Percentiles rank a stretch among this genome's conserved stretches.
These are phyloP conservation scores for Amylocarpus encephaloides DNA, from an alignment of 2,329 filamentous ascomycete genomes.

Conservation along the genomic window DNA sequence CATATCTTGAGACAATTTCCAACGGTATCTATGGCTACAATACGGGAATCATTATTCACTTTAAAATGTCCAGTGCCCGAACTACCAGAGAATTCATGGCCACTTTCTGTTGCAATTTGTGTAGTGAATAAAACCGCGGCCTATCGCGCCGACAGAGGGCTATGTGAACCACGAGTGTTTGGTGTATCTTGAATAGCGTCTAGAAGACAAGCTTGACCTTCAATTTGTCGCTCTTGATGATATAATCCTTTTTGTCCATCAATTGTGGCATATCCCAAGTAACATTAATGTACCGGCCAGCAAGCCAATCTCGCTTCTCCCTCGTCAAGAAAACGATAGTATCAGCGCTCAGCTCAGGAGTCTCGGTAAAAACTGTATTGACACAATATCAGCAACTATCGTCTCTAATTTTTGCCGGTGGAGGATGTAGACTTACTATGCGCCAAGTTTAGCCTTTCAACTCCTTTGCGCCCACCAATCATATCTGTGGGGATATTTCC, in stretches of 20 bases:
- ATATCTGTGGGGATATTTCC: conserved; percentile 27
- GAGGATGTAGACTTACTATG: conserved; percentile 8
- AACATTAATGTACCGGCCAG: conserved; percentile 38
- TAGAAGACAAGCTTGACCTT: conserved; percentile 28
- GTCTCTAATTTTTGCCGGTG: background rate
- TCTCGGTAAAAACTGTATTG: conserved; percentile 32
- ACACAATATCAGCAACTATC: conserved; percentile 23
- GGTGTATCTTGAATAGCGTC: too few species aligned
- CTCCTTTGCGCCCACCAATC: conserved; percentile 11
- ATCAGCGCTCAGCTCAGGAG: conserved; percentile 35
- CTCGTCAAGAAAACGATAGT: conserved; percentile 38
- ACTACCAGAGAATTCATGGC: too few species aligned
- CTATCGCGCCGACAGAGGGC: too few species aligned
- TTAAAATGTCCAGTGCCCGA: too few species aligned
- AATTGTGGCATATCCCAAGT: conserved; percentile 44
- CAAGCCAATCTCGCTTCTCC: conserved; percentile 39
- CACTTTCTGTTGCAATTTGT: too few species aligned
- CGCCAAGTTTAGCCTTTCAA: conserved; percentile 6
- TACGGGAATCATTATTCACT: too few species aligned
- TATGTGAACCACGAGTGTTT: too few species aligned
- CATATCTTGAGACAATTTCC: too few species aligned
- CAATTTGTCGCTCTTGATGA: conserved; percentile 33
- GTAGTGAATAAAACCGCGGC: too few species aligned
- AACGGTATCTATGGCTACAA: too few species aligned
- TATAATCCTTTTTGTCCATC: conserved; percentile 35